Conservation (phyloP, 768 basidiomycete genomes). For the Tulasnella sp. region DNA sequence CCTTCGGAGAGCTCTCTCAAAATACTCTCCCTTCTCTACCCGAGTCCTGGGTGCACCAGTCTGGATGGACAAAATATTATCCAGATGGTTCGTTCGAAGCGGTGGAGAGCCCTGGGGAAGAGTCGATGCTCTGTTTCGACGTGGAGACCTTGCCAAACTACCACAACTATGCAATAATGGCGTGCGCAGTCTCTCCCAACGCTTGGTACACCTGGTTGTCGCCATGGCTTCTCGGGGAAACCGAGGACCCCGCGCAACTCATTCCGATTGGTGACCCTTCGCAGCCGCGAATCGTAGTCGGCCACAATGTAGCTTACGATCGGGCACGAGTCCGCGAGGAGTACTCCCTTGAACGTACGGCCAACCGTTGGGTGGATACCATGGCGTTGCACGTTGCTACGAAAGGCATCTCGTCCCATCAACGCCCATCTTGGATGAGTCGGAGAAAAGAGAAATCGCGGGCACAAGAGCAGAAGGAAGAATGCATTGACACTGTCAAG, state of each 20-base stretch:
- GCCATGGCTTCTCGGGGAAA: conserved; percentile 76
- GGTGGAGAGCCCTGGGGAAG: conserved; percentile 61
- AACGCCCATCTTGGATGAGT: conserved; percentile 89
- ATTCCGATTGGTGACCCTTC: conserved; percentile 63
- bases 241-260: conserved; percentile 56
- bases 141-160: conserved; percentile 88
- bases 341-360: conserved; percentile 62
- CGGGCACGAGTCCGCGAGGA: conserved; percentile 78
- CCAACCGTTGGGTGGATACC: conserved; percentile 85
- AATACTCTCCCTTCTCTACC: conserved; percentile 58
- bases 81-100: conserved; percentile 73
- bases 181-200: conserved; percentile 73
- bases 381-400: conserved; percentile 93
- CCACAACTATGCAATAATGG: conserved; percentile 80
- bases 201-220: conserved; percentile 97
- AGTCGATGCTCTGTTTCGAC: conserved; percentile 81
- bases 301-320: conserved; percentile 96
- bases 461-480: conserved; percentile 52
- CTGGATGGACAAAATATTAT: conserved; percentile 90
- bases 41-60: conserved; percentile 48
- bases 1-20: conserved; percentile 43
- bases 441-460: conserved; percentile 67
- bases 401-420: conserved; percentile 89
- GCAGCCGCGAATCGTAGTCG: conserved; percentile 65
- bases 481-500: conserved; percentile 60